Percentiles rank a stretch among this genome's conserved stretches.
phyloP scores from a whole-genome alignment of 768 basidiomycete species.

The Cystobasidiopsis lactophilus region DNA sequence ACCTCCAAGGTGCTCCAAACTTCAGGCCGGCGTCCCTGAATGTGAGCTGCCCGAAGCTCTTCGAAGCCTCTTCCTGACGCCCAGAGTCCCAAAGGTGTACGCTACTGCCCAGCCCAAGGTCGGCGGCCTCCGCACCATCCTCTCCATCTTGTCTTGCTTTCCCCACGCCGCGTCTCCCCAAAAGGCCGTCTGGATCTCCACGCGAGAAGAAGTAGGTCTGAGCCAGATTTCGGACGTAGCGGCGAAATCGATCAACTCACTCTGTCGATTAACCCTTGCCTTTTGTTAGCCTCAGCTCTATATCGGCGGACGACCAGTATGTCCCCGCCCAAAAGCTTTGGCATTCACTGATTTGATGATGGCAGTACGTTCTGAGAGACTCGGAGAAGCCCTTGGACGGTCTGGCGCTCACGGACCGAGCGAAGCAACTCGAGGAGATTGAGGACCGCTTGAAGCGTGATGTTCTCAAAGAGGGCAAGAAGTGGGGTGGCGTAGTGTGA shows the following conservation, averaged over 20 bases:
- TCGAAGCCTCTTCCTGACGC: constrained; percentile 76
- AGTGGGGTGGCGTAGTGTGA: constrained; percentile 69
- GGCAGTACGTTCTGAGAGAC: constrained; percentile 13
- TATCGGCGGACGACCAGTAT: constrained; percentile 83
- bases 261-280: constrained; percentile 59
- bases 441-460: constrained; percentile 61
- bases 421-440: neutral
- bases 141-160: constrained; percentile 43
- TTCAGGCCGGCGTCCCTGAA: constrained; percentile 63
- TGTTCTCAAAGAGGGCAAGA: constrained; percentile 60
- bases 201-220: constrained; percentile 79
- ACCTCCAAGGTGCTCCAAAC: constrained; percentile 84
- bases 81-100: constrained; percentile 59
- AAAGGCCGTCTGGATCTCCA: constrained; percentile 70
- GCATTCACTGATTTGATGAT: too few relatives aligned
- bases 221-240: constrained; percentile 78
- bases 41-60: constrained; percentile 81
- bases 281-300: constrained; percentile 47
- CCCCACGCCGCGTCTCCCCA: constrained; percentile 10
- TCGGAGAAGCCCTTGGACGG: neutral
- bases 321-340: constrained; percentile 88
- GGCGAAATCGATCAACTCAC: constrained; percentile 69
- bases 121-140: constrained; percentile 68
- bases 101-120: constrained; percentile 89
- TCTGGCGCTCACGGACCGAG: neutral